Evolutionary conservation across 2,329 filamentous ascomycete species (phyloP), one percentile per base, ranked within the genome.

Genomic region (Cercospora sojina): DNA sequence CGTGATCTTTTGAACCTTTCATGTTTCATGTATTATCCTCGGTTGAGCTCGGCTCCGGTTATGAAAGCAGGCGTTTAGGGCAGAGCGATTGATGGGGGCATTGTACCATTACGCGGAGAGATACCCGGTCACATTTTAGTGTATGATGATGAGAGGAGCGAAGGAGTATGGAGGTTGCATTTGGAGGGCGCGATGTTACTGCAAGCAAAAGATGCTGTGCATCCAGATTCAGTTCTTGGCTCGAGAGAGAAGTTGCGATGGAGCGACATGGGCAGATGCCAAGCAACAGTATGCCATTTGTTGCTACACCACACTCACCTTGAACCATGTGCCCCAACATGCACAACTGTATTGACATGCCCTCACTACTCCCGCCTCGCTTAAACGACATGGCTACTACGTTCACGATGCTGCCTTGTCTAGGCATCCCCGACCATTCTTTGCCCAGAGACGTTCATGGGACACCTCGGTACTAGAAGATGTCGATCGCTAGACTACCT

Each of bases 1-100:
- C 23, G 67, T 72, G 31, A 67, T 72, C 25, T 64, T 72, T 35
- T 72, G 55, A 66, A 49, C 7, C 16, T 27, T 32, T 18, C 1
- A 27, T 29, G 16, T 56, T 56, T 27, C 51, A 18, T 18, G 20
- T 27, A 16, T 23, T 62, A 62, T 62, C 62, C 64, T 62, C 60
- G 60, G 64, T 51, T 43, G 57, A 27, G 41, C 35, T 64, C 35
- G 47, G 57, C 43, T 29, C 62, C 53, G 55, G 58, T 25, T 51
- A 59, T 56, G 41, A 31, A 29, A 62, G 43, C 43, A 57, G 35
- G 38, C 47, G 57, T 35, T 29, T 38, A n/a, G 18, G 59, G 59
- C 29, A 20, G 25, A 25, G 41, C 18, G 59, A 6, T 31, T 61
- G 57, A 49, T 49, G 43, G 43, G 12, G 43, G 43, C 43, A 49